Evolutionary conservation across 192 early-diverging fungal species (phyloP).

Genomic region (Coemansia sp.): DNA sequence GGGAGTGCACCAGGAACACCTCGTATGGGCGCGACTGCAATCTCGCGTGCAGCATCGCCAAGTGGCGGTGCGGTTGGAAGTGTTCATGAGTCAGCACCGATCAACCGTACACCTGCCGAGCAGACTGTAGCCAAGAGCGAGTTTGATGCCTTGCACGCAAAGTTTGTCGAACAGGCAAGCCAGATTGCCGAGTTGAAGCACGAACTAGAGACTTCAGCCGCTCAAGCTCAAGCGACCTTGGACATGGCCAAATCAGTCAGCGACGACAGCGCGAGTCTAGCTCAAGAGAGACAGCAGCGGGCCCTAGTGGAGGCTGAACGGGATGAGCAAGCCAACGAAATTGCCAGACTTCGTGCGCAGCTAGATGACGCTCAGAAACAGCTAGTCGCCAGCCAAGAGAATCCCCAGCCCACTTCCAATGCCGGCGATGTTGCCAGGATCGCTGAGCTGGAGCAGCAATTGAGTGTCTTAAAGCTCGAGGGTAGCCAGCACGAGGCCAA

Average conservation of each 20-base stretch:
- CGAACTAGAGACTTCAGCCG: constrained; percentile 12
- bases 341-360: constrained; percentile 13
- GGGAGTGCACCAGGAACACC: constrained; percentile 40
- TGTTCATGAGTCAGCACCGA: neutral
- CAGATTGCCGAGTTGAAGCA: constrained; percentile 27
- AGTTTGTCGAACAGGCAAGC: constrained; percentile 23
- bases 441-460: constrained; percentile 28
- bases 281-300: constrained; percentile 26
- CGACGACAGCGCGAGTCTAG: neutral
- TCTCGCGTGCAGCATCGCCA: constrained; percentile 36
- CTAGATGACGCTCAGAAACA: constrained; percentile 11
- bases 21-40: constrained; percentile 9
- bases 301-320: constrained; percentile 17
- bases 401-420: neutral
- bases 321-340: constrained; percentile 11
- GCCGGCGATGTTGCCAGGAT: constrained; percentile 6
- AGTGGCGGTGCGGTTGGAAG: constrained; percentile 5
- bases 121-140: constrained; percentile 26
- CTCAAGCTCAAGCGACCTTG: neutral
- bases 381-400: constrained; percentile 1
- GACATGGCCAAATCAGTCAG: neutral
- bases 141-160: constrained; percentile 24
- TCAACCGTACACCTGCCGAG: constrained; percentile 9
- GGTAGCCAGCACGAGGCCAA: constrained; percentile 8
- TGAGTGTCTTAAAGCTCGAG: constrained; percentile 21